Base-by-base conservation (phyloP, 805 yeast genomes). In the Brettanomyces bruxellensis region DNA sequence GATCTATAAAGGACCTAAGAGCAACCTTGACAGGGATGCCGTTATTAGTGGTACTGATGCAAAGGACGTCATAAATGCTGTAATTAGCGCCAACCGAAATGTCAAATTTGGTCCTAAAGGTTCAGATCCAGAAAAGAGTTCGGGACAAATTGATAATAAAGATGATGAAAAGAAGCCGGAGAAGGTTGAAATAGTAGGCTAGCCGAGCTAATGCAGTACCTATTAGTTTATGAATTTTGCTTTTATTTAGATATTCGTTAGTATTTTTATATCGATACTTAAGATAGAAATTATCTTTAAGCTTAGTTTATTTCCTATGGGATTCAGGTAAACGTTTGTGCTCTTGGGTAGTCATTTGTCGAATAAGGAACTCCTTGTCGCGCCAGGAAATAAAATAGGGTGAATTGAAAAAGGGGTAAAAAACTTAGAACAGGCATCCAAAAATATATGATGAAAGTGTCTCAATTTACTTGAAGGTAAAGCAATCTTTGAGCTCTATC, bases 1-100 rank as follows among this genome's bases (percentile, higher is more conserved):
- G 56, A 71, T 78, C 74, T 80, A 76, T 68, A 62, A 62, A 47
- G 86, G 86, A 24, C 86, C 86, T 35, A 73, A 68, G 64, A 69
- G 77, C 54, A 77, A 77, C 55, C 52, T 75, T 49, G 73, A 71
- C 47, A 63, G 60, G 34, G 65, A 61, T 23, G 44, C 65, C 41
- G 52, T 59, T 5, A 60, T 61, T 46, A 60, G 56, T 12, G 61
- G 57, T 25, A 52, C 43, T 2, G 63, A 60, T 6, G 55, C 45
- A 14, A 25, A 34, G 34, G 45, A 49, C 28, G 51, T 53, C 12
- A 47, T 57, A 14, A 58, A 56, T 36, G 58, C 55, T 9, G 47
- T 53, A 4, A 43, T 42, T 5, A 41, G 44, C 5, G 5, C 13
- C 25, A n/a, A 41, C 38, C 7, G 32, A 9, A 24, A 41, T 23